These are phyloP conservation scores for Fusarium chlamydosporum DNA, from an alignment of 2,329 filamentous ascomycete genomes.

Conservation along the genomic window DNA sequence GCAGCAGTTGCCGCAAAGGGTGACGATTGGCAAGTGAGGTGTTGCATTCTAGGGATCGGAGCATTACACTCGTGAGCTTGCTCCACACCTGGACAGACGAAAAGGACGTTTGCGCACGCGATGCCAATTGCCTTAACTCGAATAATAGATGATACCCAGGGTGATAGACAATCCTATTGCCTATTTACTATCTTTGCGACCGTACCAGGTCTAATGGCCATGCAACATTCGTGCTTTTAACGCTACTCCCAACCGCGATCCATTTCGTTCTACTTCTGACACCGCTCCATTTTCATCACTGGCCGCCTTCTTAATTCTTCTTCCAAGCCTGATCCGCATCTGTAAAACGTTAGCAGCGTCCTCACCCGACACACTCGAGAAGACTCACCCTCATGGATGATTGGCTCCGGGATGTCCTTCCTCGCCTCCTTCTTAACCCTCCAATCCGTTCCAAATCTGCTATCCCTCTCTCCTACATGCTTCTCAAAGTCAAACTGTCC, in stretches of 20 bases:
- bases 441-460: slow-evolving; percentile 62
- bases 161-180: slow-evolving; percentile 8
- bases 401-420: slow-evolving; percentile 58
- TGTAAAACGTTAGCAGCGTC: slow-evolving; percentile 24
- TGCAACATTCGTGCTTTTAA: too few relatives aligned
- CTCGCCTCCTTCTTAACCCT: slow-evolving; percentile 61
- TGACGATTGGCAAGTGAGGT: slow-evolving; percentile 54
- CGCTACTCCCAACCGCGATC: fast-evolving
- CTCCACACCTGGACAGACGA: fast-evolving
- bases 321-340: slow-evolving; percentile 49
- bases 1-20: slow-evolving; percentile 57
- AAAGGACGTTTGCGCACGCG: not conserved
- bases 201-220: too few relatives aligned
- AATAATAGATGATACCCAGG: slow-evolving; percentile 38
- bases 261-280: fast-evolving
- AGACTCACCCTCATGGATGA: slow-evolving; percentile 59
- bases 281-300: fast-evolving
- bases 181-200: not conserved
- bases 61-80: too few relatives aligned
- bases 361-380: fast-evolving
- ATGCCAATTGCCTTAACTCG: not conserved
- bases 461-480: slow-evolving; percentile 61
- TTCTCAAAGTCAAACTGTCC: slow-evolving; percentile 64
- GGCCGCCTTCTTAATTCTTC: not conserved
- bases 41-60: too few relatives aligned